These are phyloP conservation scores for Annulohypoxylon nitens DNA, from an alignment of 495 filamentous ascomycete genomes.

Conservation along the genomic window DNA sequence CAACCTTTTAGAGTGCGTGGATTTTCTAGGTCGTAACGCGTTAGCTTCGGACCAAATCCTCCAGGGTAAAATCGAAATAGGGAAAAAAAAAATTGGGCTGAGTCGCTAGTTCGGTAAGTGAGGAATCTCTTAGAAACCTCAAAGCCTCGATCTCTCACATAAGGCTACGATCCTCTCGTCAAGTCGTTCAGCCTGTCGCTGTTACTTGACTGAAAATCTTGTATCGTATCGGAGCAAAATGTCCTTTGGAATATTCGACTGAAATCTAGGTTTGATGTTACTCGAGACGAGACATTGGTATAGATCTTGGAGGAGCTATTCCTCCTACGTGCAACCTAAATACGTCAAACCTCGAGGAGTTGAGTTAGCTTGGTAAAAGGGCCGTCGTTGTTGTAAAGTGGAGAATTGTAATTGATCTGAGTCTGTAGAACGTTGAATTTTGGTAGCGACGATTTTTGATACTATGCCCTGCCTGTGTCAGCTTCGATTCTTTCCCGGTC, in stretches of 20 bases:
- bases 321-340: constrained; percentile 4
- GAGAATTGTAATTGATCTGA: not conserved
- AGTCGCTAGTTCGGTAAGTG: constrained; percentile 16
- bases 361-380: constrained; percentile 6
- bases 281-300: constrained; percentile 6
- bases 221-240: constrained; percentile 32
- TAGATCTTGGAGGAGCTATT: constrained; percentile 24
- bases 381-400: constrained; percentile 13
- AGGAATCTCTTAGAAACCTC: constrained; percentile 41
- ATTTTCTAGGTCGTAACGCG: constrained; percentile 21
- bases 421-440: not conserved
- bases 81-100: constrained; percentile 19
- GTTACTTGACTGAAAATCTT: constrained; percentile 1
- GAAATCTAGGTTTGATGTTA: not conserved
- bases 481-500: not conserved
- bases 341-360: constrained; percentile 27
- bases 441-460: not conserved
- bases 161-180: constrained; percentile 40
- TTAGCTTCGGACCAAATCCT: constrained; percentile 49
- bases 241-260: constrained; percentile 16
- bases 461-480: not conserved
- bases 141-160: constrained; percentile 41
- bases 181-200: not conserved
- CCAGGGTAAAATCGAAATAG: constrained; percentile 28
- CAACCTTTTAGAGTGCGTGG: constrained; percentile 9